phyloP scores from a whole-genome alignment of 2,329 filamentous ascomycete genomes.

The Diaporthe sp. region DNA sequence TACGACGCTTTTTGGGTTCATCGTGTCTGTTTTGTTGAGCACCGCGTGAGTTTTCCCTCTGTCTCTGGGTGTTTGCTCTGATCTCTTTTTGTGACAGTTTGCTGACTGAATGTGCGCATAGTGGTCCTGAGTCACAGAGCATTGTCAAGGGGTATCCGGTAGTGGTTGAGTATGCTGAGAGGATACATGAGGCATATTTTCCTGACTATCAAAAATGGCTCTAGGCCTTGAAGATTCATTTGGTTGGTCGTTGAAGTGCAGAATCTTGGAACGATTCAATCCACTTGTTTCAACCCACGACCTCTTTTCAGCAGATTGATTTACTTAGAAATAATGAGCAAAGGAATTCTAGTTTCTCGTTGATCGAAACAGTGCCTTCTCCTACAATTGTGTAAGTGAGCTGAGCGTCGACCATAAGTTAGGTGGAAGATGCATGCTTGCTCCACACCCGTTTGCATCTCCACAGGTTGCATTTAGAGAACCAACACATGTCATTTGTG shows the following conservation, averaged over 20 bases:
- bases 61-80: background rate
- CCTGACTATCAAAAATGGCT: slow-evolving; percentile 65
- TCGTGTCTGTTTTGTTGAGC: slow-evolving; percentile 65
- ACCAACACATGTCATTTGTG: background rate
- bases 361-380: background rate
- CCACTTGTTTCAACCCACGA: too few species aligned
- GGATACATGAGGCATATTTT: slow-evolving; percentile 70
- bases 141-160: slow-evolving; percentile 61
- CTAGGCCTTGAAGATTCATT: background rate
- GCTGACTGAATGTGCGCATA: slow-evolving; percentile 45
- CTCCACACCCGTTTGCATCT: background rate
- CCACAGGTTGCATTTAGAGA: background rate
- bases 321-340: background rate
- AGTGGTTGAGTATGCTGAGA: slow-evolving; percentile 67
- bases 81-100: background rate
- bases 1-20: slow-evolving; percentile 69
- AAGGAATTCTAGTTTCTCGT: background rate
- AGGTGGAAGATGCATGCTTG: accelerated
- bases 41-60: slow-evolving; percentile 61
- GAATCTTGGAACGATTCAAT: background rate
- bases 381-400: too few species aligned
- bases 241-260: background rate
- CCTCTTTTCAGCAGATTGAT: background rate
- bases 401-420: background rate
- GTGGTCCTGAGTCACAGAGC: slow-evolving; percentile 60